Evolutionary conservation across 306 rosid species (phyloP), one percentile per base, ranked within the genome.

Genomic region (Vigna hirtella): DNA sequence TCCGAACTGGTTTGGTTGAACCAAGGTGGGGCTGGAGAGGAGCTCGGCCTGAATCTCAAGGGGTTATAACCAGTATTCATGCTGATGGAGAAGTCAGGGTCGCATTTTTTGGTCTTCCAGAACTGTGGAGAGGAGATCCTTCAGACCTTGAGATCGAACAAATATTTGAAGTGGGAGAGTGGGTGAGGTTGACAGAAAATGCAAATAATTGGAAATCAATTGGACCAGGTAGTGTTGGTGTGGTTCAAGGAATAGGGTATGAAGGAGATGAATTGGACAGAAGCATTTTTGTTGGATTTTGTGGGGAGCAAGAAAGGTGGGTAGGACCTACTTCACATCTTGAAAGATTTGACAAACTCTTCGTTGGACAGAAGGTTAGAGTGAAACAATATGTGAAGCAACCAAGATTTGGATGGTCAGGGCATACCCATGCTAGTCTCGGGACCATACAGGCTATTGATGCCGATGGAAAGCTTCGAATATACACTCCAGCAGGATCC

Each of bases 21-120:
- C 99, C 99, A 34, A 91, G 96, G 81, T 91, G 97, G 93, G 99
- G 99, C 18, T 93, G 99, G 99, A 89, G 98, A 83, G 97, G 97
- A 63, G 90, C 97, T 68, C 92, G 69, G 53, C 90, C 89, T 73
- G 87, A 89, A 81, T 91, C 93, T 32, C 89, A 84, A 50, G 99
- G 99, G 42, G 78, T 93, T 75, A 85, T 95, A 83, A 91, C 97
- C 70, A 87, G 88, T 48, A 91, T 93, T 82, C 98, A 95, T 79
- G 92, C 98, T 43, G 98, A 93, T 79, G 99, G 98, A 65, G 99
- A 93, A 85, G 91, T 93, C 81, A 86, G 97, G 84, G 91, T 95
- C 5, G 93, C 93, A 52, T 87, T 93, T 79, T 88, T 81, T 42
- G 91, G 97, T 83, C 85, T 92, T 85, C 82, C 90, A 0, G 98